Percentiles rank a stretch among this genome's conserved stretches.
Conservation (phyloP, 768 basidiomycete species). For the Pisolithus tinctorius region DNA sequence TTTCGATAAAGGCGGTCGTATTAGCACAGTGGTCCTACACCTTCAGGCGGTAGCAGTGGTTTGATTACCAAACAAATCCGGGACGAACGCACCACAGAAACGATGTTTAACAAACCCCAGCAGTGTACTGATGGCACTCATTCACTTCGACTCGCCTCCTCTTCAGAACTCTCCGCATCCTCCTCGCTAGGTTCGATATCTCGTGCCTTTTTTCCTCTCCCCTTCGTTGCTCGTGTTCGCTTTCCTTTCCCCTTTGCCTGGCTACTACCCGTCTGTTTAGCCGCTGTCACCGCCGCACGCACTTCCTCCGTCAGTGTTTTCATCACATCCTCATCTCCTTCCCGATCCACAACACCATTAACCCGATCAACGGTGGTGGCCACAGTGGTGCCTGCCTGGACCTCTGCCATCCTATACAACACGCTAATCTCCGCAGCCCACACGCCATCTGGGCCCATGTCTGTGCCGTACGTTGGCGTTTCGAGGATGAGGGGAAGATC, state of each 20-base stretch:
- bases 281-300: neutral
- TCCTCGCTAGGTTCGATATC: too few species aligned
- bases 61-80: too few species aligned
- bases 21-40: too few species aligned
- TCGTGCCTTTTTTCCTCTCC: neutral
- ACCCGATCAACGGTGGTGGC: neutral
- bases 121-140: too few species aligned
- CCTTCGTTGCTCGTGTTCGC: neutral
- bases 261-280: neutral
- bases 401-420: slow-evolving; percentile 39
- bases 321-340: neutral
- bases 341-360: neutral
- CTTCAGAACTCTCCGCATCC: too few species aligned
- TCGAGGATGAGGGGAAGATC: slow-evolving; percentile 77
- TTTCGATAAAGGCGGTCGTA: too few species aligned
- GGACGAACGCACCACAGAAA: too few species aligned
- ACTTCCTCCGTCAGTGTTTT: neutral
- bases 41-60: too few species aligned
- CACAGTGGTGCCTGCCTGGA: neutral
- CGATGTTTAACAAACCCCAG: too few species aligned
- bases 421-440: slow-evolving; percentile 72
- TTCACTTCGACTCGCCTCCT: too few species aligned
- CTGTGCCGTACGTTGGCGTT: slow-evolving; percentile 51
- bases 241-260: neutral
- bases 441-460: slow-evolving; percentile 48